phyloP scores from a whole-genome alignment of 768 basidiomycete genomes.

The Strobilomyces dryophilus region DNA sequence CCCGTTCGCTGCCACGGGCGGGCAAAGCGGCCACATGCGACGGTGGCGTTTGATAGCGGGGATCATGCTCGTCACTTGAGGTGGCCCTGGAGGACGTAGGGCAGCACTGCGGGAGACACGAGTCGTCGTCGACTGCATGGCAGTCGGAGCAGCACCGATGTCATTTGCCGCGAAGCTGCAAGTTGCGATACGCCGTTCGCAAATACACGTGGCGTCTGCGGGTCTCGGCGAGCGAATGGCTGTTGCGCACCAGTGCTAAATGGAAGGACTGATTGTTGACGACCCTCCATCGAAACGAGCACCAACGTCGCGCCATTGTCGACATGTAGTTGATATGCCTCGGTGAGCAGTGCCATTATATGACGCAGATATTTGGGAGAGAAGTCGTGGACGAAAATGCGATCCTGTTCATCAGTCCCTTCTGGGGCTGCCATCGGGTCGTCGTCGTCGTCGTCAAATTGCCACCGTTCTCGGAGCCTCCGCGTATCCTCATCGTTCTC shows the following conservation, averaged over 20 bases:
- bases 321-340: slow-evolving; percentile 47
- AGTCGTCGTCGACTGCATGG: slow-evolving; percentile 48
- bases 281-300: slow-evolving; percentile 44
- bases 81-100: slow-evolving; percentile 30
- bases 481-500: slow-evolving; percentile 37
- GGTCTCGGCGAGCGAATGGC: slow-evolving; percentile 24
- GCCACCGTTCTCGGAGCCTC: slow-evolving; percentile 57
- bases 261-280: slow-evolving; percentile 45
- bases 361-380: slow-evolving; percentile 55
- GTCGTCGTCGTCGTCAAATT: slow-evolving; percentile 69
- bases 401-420: slow-evolving; percentile 64
- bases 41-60: slow-evolving; percentile 32
- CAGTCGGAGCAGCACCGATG: slow-evolving; percentile 41
- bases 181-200: slow-evolving; percentile 27
- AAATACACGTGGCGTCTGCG: slow-evolving; percentile 20
- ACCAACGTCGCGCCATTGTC: slow-evolving; percentile 49
- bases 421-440: slow-evolving; percentile 48
- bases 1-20: slow-evolving; percentile 31
- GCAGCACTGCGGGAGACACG: slow-evolving; percentile 50
- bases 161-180: slow-evolving; percentile 17
- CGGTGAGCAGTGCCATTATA: slow-evolving; percentile 52
- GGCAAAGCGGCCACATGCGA: slow-evolving; percentile 27
- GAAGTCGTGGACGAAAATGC: slow-evolving; percentile 69
- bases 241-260: slow-evolving; percentile 38
- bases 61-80: slow-evolving; percentile 34